Conservation (phyloP, 139 green algal genomes). For the Coelastrella sp. region DNA sequence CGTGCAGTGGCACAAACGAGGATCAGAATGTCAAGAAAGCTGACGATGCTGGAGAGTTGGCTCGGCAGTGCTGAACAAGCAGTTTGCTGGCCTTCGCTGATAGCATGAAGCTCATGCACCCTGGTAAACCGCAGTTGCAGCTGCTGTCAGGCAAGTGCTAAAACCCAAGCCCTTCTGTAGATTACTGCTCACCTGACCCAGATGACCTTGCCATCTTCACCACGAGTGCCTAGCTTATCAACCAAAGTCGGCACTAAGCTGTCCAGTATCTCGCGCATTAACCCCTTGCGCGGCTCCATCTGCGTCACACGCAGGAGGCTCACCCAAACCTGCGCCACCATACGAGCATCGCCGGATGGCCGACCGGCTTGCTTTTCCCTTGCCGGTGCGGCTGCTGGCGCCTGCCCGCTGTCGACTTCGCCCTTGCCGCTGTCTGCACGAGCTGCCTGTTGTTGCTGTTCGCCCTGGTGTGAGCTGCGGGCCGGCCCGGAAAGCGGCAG, state of each 20-base stretch:
- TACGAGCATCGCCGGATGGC: neutral
- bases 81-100: neutral
- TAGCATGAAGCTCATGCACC: neutral
- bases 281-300: conserved; percentile 73
- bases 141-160: no score
- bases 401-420: neutral
- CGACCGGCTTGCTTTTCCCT: neutral
- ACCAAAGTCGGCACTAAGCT: conserved; percentile 87
- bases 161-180: no score
- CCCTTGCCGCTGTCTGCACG: neutral
- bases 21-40: neutral
- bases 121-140: neutral
- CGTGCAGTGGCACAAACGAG: neutral
- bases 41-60: no score
- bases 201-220: conserved; percentile 22
- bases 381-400: neutral
- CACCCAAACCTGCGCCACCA: conserved; percentile 87
- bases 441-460: neutral
- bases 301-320: conserved; percentile 86
- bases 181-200: conserved; percentile 28
- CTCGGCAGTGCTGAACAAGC: no score
- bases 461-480: neutral
- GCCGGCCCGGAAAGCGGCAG: neutral
- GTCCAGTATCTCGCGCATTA: conserved; percentile 92
- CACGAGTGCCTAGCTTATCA: conserved; percentile 22